Conservation (phyloP, 345 rosid genomes). For the Garcia nutans region DNA sequence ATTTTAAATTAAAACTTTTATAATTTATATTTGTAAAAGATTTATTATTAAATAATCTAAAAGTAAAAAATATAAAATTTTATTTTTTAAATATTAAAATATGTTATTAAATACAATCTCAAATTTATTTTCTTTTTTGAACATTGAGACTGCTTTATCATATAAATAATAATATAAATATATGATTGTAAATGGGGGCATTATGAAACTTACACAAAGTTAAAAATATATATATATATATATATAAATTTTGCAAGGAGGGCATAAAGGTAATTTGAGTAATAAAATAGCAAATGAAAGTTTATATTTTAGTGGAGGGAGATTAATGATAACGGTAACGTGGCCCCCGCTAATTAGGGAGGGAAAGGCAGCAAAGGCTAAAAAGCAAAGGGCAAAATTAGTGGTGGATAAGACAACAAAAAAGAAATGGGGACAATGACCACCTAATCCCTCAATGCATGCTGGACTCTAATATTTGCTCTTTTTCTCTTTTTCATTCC, state of each 20-base stretch:
- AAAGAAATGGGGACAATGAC: background rate
- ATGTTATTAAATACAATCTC: no score
- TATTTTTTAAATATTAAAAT: no score
- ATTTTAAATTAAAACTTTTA: no score
- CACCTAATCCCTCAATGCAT: constrained; percentile 13
- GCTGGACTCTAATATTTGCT: constrained; percentile 15
- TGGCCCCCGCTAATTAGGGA: constrained; percentile 35
- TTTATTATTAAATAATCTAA: no score
- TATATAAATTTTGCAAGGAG: background rate
- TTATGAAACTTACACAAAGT: background rate
- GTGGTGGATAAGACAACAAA: constrained; percentile 24
- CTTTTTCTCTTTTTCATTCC: background rate
- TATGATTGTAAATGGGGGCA: background rate
- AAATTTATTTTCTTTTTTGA: no score
- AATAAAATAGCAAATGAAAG: background rate
- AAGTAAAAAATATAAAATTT: no score
- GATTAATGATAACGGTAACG: constrained; percentile 46
- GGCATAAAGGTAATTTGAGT: background rate
- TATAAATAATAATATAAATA: no score
- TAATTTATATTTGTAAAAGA: no score
- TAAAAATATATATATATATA: no score
- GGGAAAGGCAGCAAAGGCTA: background rate
- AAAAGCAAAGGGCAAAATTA: background rate
- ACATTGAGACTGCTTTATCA: no score
- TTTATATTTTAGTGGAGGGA: constrained; percentile 8